These are phyloP conservation scores for Trichoderma cornu-damae DNA, from an alignment of 2,329 filamentous ascomycete species.

Conservation along the genomic window DNA sequence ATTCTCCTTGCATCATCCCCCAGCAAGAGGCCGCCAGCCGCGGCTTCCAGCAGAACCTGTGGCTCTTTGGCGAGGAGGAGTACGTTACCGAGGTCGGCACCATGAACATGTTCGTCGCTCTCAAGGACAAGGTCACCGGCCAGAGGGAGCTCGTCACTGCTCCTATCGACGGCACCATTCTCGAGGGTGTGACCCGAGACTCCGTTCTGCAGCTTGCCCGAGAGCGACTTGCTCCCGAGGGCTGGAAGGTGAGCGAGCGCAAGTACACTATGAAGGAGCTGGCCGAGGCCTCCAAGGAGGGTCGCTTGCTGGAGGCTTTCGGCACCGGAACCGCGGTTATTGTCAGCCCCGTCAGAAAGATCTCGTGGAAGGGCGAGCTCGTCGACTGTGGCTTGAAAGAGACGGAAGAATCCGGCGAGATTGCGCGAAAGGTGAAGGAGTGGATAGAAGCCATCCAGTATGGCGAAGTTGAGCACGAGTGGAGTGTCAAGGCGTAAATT, in stretches of 20 bases:
- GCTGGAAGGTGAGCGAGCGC: constrained; percentile 83
- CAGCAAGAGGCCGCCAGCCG: constrained; percentile 86
- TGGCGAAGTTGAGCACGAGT: constrained; percentile 84
- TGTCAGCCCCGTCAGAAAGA: constrained; percentile 82
- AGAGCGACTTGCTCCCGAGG: constrained; percentile 75
- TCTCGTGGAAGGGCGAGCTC: constrained; percentile 78
- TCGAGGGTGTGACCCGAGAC: constrained; percentile 91
- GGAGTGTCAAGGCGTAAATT: constrained; percentile 60
- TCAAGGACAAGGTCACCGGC: constrained; percentile 81
- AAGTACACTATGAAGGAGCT: constrained; percentile 91
- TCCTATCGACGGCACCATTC: constrained; percentile 90
- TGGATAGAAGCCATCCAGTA: constrained; percentile 98
- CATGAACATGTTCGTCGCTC: constrained; percentile 93
- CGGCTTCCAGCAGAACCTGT: constrained; percentile 96
- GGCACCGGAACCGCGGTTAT: constrained; percentile 91
- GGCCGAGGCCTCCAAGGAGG: constrained; percentile 73
- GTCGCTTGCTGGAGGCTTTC: constrained; percentile 86
- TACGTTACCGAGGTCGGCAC: constrained; percentile 96
- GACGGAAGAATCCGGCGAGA: constrained; percentile 78
- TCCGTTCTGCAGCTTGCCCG: constrained; percentile 81
- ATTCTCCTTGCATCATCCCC: constrained; percentile 97
- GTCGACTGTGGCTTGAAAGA: constrained; percentile 79
- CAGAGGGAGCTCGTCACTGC: constrained; percentile 92
- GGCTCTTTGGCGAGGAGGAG: constrained; percentile 94
- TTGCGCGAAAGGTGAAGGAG: constrained; percentile 82